Evolutionary conservation across 2,329 filamentous ascomycete species (phyloP), one percentile per base, ranked within the genome.

Genomic region (Venturia asperata): DNA sequence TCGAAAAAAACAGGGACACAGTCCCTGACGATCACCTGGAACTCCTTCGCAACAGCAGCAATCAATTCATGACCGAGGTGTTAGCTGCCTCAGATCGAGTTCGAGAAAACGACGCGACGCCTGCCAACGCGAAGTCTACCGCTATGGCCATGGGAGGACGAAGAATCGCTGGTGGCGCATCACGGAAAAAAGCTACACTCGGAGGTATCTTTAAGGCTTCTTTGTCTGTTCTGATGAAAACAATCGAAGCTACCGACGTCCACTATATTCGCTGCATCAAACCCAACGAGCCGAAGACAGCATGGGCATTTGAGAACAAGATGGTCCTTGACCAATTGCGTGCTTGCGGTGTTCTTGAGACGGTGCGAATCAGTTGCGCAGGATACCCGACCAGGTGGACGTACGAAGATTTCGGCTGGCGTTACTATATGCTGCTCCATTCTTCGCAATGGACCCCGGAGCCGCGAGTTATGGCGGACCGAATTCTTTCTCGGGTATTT

Each of bases 221-320:
- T 10, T 81, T 99, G 72, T 97, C 99, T 71, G 94, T 99, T 78
- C 85, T 99, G 63, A 99, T 99, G 93, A 84, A 86, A 74, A 99
- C 94, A 5, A 99, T 99, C 78, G 96, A 95, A 77, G 92, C 90
- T 70, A 99, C 94, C 2, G 94, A 99, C 75, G 94, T 97, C 24
- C 94, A 99, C 77, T 99, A 99, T 77, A 99, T 99, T 74, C 88
- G 94, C 70, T 99, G 94, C 76, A 97, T 99, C 79, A 99, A 99
- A 79, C 94, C 94, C 41, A 99, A 99, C 75, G 94, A 99, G 78
- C 91, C 87, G 62, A 99, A 99, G 78, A 90, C 90, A 72, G 86
- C 94, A 0, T 99, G 94, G 94, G 93, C 95, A 72, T 99, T 97
- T 68, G 94, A 99, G 74, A 94, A 94, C 0, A 94, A 95, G 3